These are phyloP conservation scores for Russula foetens DNA, from an alignment of 768 basidiomycete species.

Conservation along the genomic window DNA sequence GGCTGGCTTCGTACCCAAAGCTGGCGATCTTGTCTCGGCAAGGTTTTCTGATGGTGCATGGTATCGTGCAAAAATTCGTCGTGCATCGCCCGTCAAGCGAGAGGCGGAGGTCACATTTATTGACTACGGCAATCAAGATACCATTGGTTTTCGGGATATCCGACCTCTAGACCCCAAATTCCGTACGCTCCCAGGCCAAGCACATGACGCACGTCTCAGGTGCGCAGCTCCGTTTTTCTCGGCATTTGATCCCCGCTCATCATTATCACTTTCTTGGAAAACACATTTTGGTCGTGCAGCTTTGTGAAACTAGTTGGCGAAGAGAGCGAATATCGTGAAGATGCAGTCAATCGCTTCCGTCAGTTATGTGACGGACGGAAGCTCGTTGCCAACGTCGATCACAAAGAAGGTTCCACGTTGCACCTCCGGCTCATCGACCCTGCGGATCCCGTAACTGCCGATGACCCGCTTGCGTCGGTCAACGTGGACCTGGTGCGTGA, in stretches of 20 bases:
- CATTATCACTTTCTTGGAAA: neutral
- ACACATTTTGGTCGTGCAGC: conserved; percentile 32
- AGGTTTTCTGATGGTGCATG: conserved; percentile 92
- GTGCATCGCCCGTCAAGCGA: conserved; percentile 80
- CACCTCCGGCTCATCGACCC: conserved; percentile 95
- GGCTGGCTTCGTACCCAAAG: conserved; percentile 68
- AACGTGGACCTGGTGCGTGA: conserved; percentile 88
- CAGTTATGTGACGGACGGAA: conserved; percentile 85
- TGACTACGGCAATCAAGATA: conserved; percentile 93
- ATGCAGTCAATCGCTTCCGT: conserved; percentile 83
- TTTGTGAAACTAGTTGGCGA: conserved; percentile 78
- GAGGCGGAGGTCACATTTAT: conserved; percentile 95
- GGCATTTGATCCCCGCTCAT: neutral
- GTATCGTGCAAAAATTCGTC: conserved; percentile 92
- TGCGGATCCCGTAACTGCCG: conserved; percentile 52
- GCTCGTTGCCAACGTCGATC: conserved; percentile 92
- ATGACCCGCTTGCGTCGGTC: conserved; percentile 69
- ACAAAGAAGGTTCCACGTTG: conserved; percentile 65
- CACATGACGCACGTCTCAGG: conserved; percentile 91
- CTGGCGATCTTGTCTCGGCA: conserved; percentile 87
- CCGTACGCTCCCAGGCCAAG: conserved; percentile 85
- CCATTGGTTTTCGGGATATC: conserved; percentile 70
- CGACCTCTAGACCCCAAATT: conserved; percentile 88
- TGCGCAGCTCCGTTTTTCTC: conserved; percentile 27
- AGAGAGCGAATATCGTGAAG: conserved; percentile 80